phyloP scores from a whole-genome alignment of 352 stramenopile genomes.

The Nothophytophthora sp. region DNA sequence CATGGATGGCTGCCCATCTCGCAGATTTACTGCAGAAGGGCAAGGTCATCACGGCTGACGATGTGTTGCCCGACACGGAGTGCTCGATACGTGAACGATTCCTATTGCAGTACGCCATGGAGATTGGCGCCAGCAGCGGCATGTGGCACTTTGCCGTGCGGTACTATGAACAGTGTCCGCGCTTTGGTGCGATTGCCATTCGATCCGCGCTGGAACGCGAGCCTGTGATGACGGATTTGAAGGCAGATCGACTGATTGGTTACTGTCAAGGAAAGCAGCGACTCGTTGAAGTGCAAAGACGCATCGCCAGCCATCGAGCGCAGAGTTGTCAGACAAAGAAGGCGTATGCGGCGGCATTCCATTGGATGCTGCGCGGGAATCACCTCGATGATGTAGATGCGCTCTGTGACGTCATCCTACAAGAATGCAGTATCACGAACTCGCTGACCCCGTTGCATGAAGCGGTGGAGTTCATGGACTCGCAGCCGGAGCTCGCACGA shows the following conservation, averaged over 20 bases:
- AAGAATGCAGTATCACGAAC: conserved; percentile 38
- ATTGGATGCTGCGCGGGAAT: conserved; percentile 65
- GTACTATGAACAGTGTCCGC: conserved; percentile 69
- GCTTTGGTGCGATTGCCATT: conserved; percentile 44
- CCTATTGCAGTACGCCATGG: conserved; percentile 66
- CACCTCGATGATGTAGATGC: conserved; percentile 59
- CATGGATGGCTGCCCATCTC: conserved; percentile 77
- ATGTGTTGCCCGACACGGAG: conserved; percentile 40
- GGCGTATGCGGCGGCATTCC: conserved; percentile 46
- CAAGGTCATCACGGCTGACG: conserved; percentile 42
- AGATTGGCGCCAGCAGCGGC: conserved; percentile 52
- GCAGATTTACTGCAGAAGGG: conserved; percentile 61
- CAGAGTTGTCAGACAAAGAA: conserved; percentile 39
- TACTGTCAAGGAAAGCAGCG: conserved; percentile 57
- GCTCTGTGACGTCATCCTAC: conserved; percentile 56
- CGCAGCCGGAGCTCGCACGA: conserved; percentile 37
- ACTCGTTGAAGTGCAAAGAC: conserved; percentile 31
- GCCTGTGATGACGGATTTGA: conserved; percentile 53
- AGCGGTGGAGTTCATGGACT: conserved; percentile 72
- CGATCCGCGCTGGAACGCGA: conserved; percentile 47
- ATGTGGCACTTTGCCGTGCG: conserved; percentile 69
- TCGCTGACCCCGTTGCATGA: conserved; percentile 57
- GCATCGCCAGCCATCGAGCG: conserved; percentile 43
- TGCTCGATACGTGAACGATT: conserved; percentile 67
- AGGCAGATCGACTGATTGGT: conserved; percentile 52